Evolutionary conservation across 2,329 filamentous ascomycete genomes (phyloP).

Genomic region (Pseudocercospora cruenta): DNA sequence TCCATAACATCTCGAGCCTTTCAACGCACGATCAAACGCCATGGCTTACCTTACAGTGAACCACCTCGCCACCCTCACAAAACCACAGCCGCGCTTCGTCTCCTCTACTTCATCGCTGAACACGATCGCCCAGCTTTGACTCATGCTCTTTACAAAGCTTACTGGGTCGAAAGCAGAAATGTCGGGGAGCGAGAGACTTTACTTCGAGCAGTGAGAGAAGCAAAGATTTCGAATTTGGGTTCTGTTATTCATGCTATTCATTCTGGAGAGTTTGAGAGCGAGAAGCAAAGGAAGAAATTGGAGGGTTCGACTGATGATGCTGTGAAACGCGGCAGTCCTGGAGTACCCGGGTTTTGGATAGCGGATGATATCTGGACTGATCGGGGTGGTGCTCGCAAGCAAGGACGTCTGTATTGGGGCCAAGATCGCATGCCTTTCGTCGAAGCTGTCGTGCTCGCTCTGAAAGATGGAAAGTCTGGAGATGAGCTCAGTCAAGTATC

Average conservation of each 20-base stretch:
- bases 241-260: slow-evolving; percentile 22
- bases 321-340: slow-evolving; percentile 27
- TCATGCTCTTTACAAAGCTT: slow-evolving; percentile 25
- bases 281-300: slow-evolving; percentile 17
- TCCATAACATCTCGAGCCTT: slow-evolving; percentile 26
- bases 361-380: slow-evolving; percentile 25
- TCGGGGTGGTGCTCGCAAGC: slow-evolving; percentile 8
- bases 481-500: slow-evolving; percentile 13
- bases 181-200: slow-evolving; percentile 20
- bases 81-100: slow-evolving; percentile 27
- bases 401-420: slow-evolving; percentile 31
- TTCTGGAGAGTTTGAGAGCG: slow-evolving; percentile 25
- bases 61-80: slow-evolving; percentile 30
- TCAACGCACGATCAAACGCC: slow-evolving; percentile 22
- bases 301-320: slow-evolving; percentile 27
- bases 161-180: slow-evolving; percentile 28
- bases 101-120: slow-evolving; percentile 24
- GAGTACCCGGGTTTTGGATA: slow-evolving; percentile 30
- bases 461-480: slow-evolving; percentile 22
- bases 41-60: slow-evolving; percentile 24
- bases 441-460: slow-evolving; percentile 23
- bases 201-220: slow-evolving; percentile 18
- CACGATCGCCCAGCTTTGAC: slow-evolving; percentile 21
- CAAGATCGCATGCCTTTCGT: slow-evolving; percentile 33
- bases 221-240: slow-evolving; percentile 9